Evolutionary conservation across 2,329 filamentous ascomycete genomes (phyloP).

Genomic region (Dactylonectria estremocensis): DNA sequence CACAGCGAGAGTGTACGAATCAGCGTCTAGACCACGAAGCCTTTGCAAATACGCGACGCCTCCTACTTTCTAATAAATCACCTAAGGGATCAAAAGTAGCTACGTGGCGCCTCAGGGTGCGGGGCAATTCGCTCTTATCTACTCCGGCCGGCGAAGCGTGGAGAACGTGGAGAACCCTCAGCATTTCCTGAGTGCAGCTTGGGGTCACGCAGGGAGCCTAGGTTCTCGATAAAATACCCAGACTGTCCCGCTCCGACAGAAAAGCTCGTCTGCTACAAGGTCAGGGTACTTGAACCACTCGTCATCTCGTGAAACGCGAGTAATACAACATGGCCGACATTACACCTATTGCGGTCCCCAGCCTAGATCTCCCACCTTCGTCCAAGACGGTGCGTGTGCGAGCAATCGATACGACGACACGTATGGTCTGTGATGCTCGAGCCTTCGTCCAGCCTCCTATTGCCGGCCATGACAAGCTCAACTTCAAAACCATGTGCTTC

Average conservation of each 20-base stretch:
- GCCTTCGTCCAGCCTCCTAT: conserved; percentile 36
- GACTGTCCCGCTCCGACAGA: not conserved
- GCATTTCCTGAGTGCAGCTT: not conserved
- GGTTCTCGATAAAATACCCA: not conserved
- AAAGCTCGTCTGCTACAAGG: too few species aligned
- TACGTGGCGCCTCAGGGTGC: not conserved
- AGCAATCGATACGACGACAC: conserved; percentile 38
- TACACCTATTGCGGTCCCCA: not conserved
- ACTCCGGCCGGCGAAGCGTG: not conserved
- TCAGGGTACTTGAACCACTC: not conserved
- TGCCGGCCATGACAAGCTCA: conserved; percentile 16
- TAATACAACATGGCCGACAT: not conserved
- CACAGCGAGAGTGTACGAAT: not conserved
- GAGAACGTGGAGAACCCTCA: not conserved
- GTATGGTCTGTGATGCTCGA: conserved; percentile 32
- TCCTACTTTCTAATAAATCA: not conserved
- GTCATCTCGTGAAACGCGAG: too few species aligned
- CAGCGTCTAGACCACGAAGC: not conserved
- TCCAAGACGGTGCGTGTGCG: conserved; percentile 11
- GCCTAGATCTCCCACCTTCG: conserved; percentile 1
- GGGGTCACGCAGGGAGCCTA: not conserved
- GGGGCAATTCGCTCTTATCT: not conserved
- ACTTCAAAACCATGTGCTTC: conserved; percentile 16
- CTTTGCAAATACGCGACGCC: not conserved
- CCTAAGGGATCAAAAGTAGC: not conserved